Evolutionary conservation across 305 asterid genomes (phyloP).

Genomic region (Stenogyne calaminthoides): DNA sequence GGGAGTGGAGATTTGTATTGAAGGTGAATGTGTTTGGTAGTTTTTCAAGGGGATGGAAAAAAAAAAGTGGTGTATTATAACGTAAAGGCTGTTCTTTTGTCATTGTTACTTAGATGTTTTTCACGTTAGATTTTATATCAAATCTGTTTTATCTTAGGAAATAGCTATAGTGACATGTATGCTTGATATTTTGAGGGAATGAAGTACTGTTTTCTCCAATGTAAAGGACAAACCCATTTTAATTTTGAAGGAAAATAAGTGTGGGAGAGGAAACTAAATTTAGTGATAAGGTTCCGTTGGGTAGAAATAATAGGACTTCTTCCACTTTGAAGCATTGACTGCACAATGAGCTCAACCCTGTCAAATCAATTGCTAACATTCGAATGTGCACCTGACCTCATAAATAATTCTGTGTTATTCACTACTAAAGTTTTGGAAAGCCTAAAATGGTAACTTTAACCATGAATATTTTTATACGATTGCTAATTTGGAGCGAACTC

Average conservation of each 20-base stretch:
- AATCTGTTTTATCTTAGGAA: not conserved
- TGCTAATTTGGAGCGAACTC: constrained; percentile 13
- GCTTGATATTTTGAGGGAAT: not conserved
- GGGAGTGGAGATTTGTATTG: not conserved
- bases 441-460: constrained; percentile 3
- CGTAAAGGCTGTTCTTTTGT: no score
- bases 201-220: not conserved
- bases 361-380: constrained; percentile 15
- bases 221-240: not conserved
- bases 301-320: constrained; percentile 24
- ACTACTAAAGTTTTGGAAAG: constrained; percentile 1
- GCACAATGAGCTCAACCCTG: constrained; percentile 25
- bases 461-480: constrained; percentile 8
- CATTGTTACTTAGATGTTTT: no score
- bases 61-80: no score
- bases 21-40: not conserved
- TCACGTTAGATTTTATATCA: not conserved
- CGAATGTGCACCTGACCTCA: not conserved
- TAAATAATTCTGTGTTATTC: not conserved
- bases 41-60: not conserved
- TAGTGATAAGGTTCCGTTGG: constrained; percentile 5
- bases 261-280: not conserved
- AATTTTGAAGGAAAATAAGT: not conserved
- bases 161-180: not conserved
- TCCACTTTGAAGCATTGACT: constrained; percentile 19